Evolutionary conservation across 768 basidiomycete species (phyloP).

Genomic region (Nidularia pulvinata): DNA sequence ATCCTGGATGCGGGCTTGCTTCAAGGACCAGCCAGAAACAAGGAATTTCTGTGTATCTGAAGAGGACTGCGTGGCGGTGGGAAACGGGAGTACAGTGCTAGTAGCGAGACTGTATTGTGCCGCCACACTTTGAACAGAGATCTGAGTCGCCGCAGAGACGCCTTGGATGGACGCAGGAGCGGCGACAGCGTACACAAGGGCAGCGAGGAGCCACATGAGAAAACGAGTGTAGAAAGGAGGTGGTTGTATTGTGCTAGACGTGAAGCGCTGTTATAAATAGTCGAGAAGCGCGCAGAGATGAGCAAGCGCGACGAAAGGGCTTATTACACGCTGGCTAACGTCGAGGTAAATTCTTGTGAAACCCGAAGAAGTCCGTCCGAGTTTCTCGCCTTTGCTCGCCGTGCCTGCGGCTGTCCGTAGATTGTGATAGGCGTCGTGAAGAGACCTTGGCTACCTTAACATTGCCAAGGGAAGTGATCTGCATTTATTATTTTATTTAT

Average conservation of each 20-base stretch:
- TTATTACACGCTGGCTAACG: too few species aligned
- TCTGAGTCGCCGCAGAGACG: constrained; percentile 20
- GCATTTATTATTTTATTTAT: too few species aligned
- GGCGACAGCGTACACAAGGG: constrained; percentile 9
- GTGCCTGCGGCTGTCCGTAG: too few species aligned
- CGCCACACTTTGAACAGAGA: constrained; percentile 37
- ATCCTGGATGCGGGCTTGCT: constrained; percentile 61
- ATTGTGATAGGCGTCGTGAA: too few species aligned
- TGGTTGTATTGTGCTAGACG: too few species aligned
- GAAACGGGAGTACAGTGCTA: constrained; percentile 65
- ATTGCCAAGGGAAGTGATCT: too few species aligned
- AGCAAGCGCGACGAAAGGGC: background rate
- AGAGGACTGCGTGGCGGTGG: constrained; percentile 55
- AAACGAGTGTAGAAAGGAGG: too few species aligned
- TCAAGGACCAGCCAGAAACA: constrained; percentile 58
- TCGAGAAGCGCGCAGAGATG: constrained; percentile 1
- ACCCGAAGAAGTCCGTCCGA: too few species aligned
- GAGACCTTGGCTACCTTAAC: too few species aligned
- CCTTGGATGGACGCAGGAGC: constrained; percentile 8
- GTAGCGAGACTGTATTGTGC: constrained; percentile 53
- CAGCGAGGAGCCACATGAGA: background rate
- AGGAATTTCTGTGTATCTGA: constrained; percentile 50
- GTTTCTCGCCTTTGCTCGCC: too few species aligned
- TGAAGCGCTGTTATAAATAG: background rate
- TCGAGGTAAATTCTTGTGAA: too few species aligned